Base-by-base conservation (phyloP, 2,329 filamentous ascomycete genomes). In the Leptographium lundbergii region DNA sequence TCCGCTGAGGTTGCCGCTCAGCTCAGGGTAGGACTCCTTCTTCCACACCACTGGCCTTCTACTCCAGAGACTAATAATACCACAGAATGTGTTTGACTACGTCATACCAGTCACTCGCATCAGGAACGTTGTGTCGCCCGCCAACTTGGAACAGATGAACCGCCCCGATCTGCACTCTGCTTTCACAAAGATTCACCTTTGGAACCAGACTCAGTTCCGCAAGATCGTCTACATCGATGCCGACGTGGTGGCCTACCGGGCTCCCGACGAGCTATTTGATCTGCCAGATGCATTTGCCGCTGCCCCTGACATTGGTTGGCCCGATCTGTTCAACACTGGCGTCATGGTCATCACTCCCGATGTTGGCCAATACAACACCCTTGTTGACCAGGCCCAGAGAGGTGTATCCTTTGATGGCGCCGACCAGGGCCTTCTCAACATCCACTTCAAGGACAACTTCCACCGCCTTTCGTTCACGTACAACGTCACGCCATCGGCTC, bases 301-400 rank as follows among this genome's bases (percentile, higher is more conserved):
- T 2, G 91, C 89, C 13, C 91, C 94, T 36, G 94, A 99, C 72
- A 91, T 97, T 67, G 94, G 94, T 65, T 99, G 94, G 94, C 94
- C 94, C 39, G 94, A 99, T 74, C 82, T 91, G 62, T 97, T 97
- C 83, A 99, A 99, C 74, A 91, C 88, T n/a, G 94, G 94, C 67
- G 84, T 99, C 66, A 95, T 99, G 90, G 90, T 91, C 42, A 73
- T 99, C 61, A 86, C 80, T 19, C 94, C 94, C 39, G 87, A 92
- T 72, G 77, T 91, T 80, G 87, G 86, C 60, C 91, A 95, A 65
- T 97, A 91, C 73, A 86, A 90, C 73, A 88, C 89, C 50, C 79
- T 99, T 69, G 78, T 85, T 63, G 89, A 88, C 63, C 84, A 96
- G 78, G 91, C 94, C 29, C 82, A 91, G 65, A 80, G 85, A 59